phyloP scores from a whole-genome alignment of 108 stramenopile species.

The Conticribra weissflogii region DNA sequence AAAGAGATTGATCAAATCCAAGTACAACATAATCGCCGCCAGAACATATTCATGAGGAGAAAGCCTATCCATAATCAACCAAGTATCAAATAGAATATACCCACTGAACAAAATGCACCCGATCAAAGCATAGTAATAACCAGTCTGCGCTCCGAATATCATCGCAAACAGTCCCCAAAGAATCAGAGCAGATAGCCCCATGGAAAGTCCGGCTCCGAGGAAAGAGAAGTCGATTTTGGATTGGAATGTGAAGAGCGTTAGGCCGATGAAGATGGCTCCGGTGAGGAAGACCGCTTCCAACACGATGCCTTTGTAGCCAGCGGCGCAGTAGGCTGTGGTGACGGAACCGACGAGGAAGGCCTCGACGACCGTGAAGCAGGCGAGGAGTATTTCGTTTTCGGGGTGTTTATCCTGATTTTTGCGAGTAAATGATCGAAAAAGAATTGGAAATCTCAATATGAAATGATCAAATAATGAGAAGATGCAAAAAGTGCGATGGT shows the following conservation, averaged over 20 bases:
- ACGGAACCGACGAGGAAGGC: slow-evolving; percentile 51
- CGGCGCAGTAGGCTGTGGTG: slow-evolving; percentile 39
- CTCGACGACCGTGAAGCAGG: slow-evolving; percentile 45
- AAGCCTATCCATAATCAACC: slow-evolving; percentile 50
- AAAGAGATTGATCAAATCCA: slow-evolving; percentile 54
- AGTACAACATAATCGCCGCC: slow-evolving; percentile 47
- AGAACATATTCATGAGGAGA: slow-evolving; percentile 55
- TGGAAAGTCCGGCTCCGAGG: slow-evolving; percentile 49
- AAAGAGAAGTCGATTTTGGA: slow-evolving; percentile 54
- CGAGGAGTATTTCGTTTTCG: slow-evolving; percentile 37
- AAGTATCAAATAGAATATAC: slow-evolving; percentile 57
- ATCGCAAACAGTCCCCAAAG: slow-evolving; percentile 57
- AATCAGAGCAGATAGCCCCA: slow-evolving; percentile 47
- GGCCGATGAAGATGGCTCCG: slow-evolving; percentile 44
- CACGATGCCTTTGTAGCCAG: slow-evolving; percentile 33
- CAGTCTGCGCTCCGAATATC: slow-evolving; percentile 46
- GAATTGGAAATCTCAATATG: no score
- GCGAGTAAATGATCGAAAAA: no score
- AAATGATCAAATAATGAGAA: no score
- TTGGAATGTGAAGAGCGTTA: slow-evolving; percentile 51
- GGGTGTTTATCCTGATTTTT: slow-evolving; percentile 40
- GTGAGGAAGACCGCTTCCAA: slow-evolving; percentile 55
- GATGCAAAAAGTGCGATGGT: not conserved
- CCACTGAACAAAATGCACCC: slow-evolving; percentile 50
- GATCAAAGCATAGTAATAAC: slow-evolving; percentile 47